Percentiles rank a stretch among this genome's conserved stretches.
Conservation (phyloP, 106 monocot species). For the Triglochin maritima region DNA sequence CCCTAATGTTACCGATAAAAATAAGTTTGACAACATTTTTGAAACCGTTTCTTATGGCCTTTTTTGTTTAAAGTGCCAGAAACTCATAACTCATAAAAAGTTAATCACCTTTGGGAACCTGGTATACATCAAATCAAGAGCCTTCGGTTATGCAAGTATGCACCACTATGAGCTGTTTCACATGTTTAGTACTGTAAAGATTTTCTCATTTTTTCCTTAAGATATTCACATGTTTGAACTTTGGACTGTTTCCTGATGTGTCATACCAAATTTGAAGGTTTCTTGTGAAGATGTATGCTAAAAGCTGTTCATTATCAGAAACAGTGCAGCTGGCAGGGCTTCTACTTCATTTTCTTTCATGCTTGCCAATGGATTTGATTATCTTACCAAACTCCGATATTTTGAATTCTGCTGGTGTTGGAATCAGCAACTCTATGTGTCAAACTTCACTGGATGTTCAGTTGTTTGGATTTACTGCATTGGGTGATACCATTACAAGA, state of each 20-base stretch:
- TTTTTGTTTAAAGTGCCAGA: too few relatives aligned
- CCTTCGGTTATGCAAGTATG: too few relatives aligned
- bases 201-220: too few relatives aligned
- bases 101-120: too few relatives aligned
- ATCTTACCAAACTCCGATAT: slow-evolving; percentile 21
- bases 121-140: too few relatives aligned
- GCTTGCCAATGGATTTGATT: slow-evolving; percentile 43
- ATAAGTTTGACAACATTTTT: too few relatives aligned
- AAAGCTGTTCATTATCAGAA: slow-evolving; percentile 43
- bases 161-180: too few relatives aligned
- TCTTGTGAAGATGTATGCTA: slow-evolving; percentile 36
- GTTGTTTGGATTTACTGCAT: slow-evolving; percentile 42
- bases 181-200: too few relatives aligned
- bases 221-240: neutral
- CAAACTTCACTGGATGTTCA: slow-evolving; percentile 59
- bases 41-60: too few relatives aligned
- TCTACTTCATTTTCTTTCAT: slow-evolving; percentile 50
- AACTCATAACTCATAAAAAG: too few relatives aligned
- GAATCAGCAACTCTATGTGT: slow-evolving; percentile 12
- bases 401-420: slow-evolving; percentile 7
- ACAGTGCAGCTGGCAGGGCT: slow-evolving; percentile 26
- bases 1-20: too few relatives aligned
- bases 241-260: neutral
- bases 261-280: slow-evolving; percentile 24
- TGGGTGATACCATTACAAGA: slow-evolving; percentile 49